Evolutionary conservation across 176 grass and related monocot genomes (phyloP), one percentile per base, ranked within the genome.

Genomic region (Oryza punctata): DNA sequence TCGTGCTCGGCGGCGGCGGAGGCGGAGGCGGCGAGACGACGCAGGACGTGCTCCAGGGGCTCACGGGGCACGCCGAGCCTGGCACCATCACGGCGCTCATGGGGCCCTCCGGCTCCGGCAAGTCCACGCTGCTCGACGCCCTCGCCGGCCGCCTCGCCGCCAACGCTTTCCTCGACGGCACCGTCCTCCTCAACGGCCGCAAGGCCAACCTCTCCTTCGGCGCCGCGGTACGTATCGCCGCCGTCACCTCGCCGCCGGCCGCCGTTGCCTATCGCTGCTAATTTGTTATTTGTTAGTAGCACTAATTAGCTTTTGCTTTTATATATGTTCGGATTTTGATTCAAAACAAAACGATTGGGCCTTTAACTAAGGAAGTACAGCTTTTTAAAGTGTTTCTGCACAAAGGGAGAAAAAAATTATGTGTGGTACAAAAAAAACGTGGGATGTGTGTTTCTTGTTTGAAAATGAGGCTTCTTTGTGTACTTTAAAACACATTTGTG

Each of bases 141-240:
- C 86, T 99, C 77, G 91, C 93, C 10, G 88, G 91, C 0, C 89
- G 96, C 11, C 96, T 96, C 77, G 91, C 93, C 74, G 59, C 96
- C 69, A 99, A 99, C 81, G 96, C 96, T 68, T 96, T 99, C 89
- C 81, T 94, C 50, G 78, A 86, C 24, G 93, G 96, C 3, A 80
- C 91, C 66, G 25, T 99, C 44, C 91, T 99, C 25, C 93, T 99
- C 61, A 99, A 96, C 67, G 96, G 96, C 15, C 89, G 96, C 47
- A 99, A 99, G 80, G 76, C 91, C 69, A 99, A 96, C 61, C 89
- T 99, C 60, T 99, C 93, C 80, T 99, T 99, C 63, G 93, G 96
- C 32, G 87, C 93, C 60, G 96, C 96, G 78, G 96, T 99, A 65
- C 84, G 86, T 28, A 3, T n/a, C n/a, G n/a, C n/a, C n/a, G n/a